Evolutionary conservation across 768 basidiomycete species (phyloP).

Genomic region (Rhizopogon vesiculosus): DNA sequence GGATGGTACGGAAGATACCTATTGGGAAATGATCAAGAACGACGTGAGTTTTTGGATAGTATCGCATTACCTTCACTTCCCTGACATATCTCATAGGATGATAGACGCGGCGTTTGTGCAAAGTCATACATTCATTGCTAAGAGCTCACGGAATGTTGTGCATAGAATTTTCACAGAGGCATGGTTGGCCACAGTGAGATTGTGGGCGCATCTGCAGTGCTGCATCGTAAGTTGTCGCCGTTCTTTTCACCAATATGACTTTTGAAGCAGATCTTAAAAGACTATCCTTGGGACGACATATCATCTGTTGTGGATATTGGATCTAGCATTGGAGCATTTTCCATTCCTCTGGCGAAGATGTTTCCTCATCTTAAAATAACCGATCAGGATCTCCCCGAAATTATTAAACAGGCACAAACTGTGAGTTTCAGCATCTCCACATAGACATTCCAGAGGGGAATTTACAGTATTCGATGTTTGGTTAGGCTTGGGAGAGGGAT

Average conservation of each 20-base stretch:
- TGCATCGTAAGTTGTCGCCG: conserved; percentile 11
- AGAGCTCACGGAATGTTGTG: background rate
- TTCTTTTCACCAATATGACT: background rate
- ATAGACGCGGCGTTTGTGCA: conserved; percentile 11
- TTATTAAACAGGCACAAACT: conserved; percentile 15
- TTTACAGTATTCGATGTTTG: background rate
- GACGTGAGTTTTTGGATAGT: conserved; percentile 10
- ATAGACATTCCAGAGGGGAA: background rate
- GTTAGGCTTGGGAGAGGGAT: conserved; percentile 10
- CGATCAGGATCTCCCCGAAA: conserved; percentile 25
- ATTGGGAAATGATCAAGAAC: conserved; percentile 19
- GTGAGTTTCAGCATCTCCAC: conserved; percentile 4
- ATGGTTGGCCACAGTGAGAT: conserved; percentile 16
- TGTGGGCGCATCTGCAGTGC: conserved; percentile 19
- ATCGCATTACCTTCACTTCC: background rate
- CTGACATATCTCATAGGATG: conserved; percentile 4
- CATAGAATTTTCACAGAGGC: conserved; percentile 16
- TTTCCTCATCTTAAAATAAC: conserved; percentile 21
- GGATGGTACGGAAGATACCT: conserved; percentile 9
- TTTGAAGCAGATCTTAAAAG: background rate
- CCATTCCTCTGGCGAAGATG: conserved; percentile 19
- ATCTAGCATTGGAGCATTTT: conserved; percentile 21
- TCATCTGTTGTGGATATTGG: conserved; percentile 26
- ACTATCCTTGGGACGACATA: conserved; percentile 17
- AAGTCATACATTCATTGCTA: no score